A percentile compares a stretch with the other conserved stretches of the same genome.
These are phyloP conservation scores for Pichia gijzeniarum DNA, from an alignment of 805 yeast genomes.

Conservation along the genomic window DNA sequence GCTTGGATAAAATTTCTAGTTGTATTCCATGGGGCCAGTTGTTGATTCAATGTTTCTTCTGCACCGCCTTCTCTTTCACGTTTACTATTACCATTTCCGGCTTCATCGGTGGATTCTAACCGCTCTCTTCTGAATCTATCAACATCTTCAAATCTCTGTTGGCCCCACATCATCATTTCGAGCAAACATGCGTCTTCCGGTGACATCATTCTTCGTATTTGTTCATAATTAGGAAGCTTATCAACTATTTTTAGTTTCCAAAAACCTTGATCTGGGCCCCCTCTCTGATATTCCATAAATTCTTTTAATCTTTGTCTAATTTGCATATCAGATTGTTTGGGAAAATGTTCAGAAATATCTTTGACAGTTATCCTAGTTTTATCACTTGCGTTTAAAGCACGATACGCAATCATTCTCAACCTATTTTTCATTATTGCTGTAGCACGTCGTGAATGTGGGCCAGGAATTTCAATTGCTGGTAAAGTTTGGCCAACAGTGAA, in stretches of 20 bases:
- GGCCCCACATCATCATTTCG: slow-evolving; percentile 93
- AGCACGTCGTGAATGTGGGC: slow-evolving; percentile 94
- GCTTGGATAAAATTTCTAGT: slow-evolving; percentile 87
- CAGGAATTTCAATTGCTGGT: slow-evolving; percentile 93
- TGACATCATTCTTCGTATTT: slow-evolving; percentile 70
- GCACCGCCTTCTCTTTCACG: slow-evolving; percentile 30
- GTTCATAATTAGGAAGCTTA: slow-evolving; percentile 67
- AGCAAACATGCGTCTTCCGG: slow-evolving; percentile 87
- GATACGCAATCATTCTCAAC: slow-evolving; percentile 85
- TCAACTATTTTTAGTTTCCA: slow-evolving; percentile 82
- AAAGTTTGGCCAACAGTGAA: slow-evolving; percentile 89
- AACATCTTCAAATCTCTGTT: slow-evolving; percentile 76
- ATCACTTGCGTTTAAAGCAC: slow-evolving; percentile 73
- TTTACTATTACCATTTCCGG: slow-evolving; percentile 13
- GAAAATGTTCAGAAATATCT: slow-evolving; percentile 88
- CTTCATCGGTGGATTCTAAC: slow-evolving; percentile 22
- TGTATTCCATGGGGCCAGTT: slow-evolving; percentile 90
- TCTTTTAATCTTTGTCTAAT: slow-evolving; percentile 92
- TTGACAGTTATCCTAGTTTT: slow-evolving; percentile 72
- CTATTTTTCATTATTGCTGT: slow-evolving; percentile 89
- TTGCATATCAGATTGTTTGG: slow-evolving; percentile 96
- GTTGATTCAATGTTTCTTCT: slow-evolving; percentile 69
- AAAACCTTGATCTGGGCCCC: slow-evolving; percentile 88
- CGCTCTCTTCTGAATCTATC: slow-evolving; percentile 45
- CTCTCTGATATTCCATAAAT: slow-evolving; percentile 94